Percentiles rank a stretch among this genome's conserved stretches.
Evolutionary conservation across 805 yeast genomes (phyloP).

Genomic region (Yamadazyma sp.): DNA sequence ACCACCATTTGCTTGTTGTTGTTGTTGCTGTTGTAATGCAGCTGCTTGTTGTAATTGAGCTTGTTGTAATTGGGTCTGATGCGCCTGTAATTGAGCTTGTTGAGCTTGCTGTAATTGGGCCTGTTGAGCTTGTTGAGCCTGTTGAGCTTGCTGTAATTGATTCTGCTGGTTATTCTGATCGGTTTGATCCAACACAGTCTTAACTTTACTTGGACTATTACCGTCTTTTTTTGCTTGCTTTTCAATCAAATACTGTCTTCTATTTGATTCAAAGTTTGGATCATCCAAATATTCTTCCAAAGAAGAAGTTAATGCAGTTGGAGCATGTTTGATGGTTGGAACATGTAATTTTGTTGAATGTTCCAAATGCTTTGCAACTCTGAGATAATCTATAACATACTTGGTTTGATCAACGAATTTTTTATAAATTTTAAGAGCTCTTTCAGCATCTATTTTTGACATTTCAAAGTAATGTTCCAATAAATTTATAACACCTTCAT

Average conservation of each 20-base stretch:
- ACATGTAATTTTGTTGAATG: conserved; percentile 84
- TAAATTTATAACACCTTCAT: conserved; percentile 93
- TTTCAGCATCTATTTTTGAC: conserved; percentile 79
- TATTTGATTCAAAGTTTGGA: conserved; percentile 75
- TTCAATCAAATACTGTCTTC: conserved; percentile 74
- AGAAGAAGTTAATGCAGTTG: conserved; percentile 83
- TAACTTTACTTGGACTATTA: conserved; percentile 1
- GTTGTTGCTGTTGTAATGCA: conserved; percentile 5
- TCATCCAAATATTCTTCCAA: conserved; percentile 87
- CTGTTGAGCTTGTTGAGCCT: conserved; percentile 7
- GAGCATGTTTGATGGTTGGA: conserved; percentile 96
- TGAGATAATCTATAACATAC: conserved; percentile 80
- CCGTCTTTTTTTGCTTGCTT: conserved; percentile 40
- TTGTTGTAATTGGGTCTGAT: conserved; percentile 3
- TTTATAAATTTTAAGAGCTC: conserved; percentile 81
- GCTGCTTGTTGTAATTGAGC: too few species aligned
- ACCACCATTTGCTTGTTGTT: conserved; percentile 3
- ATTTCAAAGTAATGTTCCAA: conserved; percentile 95
- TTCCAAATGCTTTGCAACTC: conserved; percentile 86
- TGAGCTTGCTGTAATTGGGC: not conserved
- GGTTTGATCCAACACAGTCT: not conserved
- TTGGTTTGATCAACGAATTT: conserved; percentile 82
- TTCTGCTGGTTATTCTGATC: conserved; percentile 6
- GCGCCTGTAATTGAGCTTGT: conserved; percentile 2
- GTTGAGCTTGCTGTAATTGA: conserved; percentile 3